Conservation (phyloP, 2,329 filamentous ascomycete genomes). For the Pseudogymnoascus sp. region DNA sequence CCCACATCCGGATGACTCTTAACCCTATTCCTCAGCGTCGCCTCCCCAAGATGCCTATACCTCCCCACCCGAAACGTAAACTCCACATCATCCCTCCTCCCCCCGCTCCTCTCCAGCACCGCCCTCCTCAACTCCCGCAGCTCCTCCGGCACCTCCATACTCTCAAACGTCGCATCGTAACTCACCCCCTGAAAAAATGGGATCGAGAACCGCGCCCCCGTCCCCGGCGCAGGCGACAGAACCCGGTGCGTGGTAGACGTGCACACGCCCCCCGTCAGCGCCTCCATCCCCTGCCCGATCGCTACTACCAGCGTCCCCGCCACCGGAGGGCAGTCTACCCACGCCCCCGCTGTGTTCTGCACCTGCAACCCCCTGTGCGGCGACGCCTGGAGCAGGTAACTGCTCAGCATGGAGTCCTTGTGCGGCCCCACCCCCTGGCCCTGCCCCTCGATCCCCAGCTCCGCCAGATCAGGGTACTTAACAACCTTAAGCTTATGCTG, state of each 20-base stretch:
- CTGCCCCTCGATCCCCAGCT: conserved; percentile 41
- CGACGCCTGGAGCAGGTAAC: conserved; percentile 72
- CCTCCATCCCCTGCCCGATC: conserved; percentile 81
- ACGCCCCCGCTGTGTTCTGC: conserved; percentile 67
- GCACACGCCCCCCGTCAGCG: conserved; percentile 74
- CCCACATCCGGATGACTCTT: conserved; percentile 85
- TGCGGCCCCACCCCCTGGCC: conserved; percentile 66
- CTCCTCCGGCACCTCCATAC: conserved; percentile 48
- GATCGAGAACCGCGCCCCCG: conserved; percentile 67
- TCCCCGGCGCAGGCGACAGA: conserved; percentile 60
- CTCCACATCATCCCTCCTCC: conserved; percentile 65
- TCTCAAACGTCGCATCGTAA: conserved; percentile 70
- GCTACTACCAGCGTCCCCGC: conserved; percentile 74
- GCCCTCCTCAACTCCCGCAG: conserved; percentile 53
- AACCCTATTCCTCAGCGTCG: conserved; percentile 72
- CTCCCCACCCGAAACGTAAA: conserved; percentile 69
- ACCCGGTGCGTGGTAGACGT: conserved; percentile 76
- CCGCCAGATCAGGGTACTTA: conserved; percentile 68
- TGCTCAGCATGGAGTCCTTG: conserved; percentile 78
- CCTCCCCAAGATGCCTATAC: conserved; percentile 66
- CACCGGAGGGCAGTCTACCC: conserved; percentile 76
- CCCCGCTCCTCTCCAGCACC: conserved; percentile 47
- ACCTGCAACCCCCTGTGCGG: conserved; percentile 71
- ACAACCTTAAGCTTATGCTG: conserved; percentile 90
- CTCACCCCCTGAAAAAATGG: conserved; percentile 86